phyloP scores from a whole-genome alignment of 2,329 filamentous ascomycete species.

The Aspergillus phoenicis region DNA sequence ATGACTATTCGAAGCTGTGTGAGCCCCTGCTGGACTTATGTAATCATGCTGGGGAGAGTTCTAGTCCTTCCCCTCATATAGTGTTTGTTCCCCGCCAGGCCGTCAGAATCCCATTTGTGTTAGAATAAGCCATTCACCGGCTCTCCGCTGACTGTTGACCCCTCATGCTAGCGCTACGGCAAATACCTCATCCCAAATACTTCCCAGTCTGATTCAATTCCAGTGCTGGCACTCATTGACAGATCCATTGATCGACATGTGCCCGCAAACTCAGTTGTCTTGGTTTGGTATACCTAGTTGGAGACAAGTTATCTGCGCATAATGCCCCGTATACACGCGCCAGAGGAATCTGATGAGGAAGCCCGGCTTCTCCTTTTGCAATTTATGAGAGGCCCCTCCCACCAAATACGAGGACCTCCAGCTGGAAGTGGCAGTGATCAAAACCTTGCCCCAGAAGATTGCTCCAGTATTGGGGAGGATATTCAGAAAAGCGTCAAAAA shows the following conservation, averaged over 20 bases:
- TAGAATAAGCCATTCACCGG: neutral
- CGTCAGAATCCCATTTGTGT: neutral
- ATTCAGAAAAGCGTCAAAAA: neutral
- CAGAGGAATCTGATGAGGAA: slow-evolving; percentile 24
- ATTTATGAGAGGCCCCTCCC: slow-evolving; percentile 25
- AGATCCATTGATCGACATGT: neutral
- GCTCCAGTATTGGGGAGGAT: neutral
- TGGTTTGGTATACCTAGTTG: neutral
- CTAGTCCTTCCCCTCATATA: no score
- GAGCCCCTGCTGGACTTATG: neutral
- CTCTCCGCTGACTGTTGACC: neutral
- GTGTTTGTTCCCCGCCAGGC: neutral
- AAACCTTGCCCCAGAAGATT: neutral
- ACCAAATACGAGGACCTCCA: slow-evolving; percentile 4
- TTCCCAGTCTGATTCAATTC: neutral
- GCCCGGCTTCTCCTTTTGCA: slow-evolving; percentile 29
- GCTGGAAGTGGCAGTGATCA: neutral
- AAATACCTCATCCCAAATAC: no score
- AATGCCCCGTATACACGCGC: slow-evolving; percentile 5
- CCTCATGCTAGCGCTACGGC: no score
- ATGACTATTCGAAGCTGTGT: neutral
- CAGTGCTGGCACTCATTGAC: neutral
- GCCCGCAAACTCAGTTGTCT: neutral
- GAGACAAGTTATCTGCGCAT: neutral
- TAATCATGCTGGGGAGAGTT: neutral